These are phyloP conservation scores for Entomortierella chlamydospora DNA, from an alignment of 192 early-diverging fungal species.

Conservation along the genomic window DNA sequence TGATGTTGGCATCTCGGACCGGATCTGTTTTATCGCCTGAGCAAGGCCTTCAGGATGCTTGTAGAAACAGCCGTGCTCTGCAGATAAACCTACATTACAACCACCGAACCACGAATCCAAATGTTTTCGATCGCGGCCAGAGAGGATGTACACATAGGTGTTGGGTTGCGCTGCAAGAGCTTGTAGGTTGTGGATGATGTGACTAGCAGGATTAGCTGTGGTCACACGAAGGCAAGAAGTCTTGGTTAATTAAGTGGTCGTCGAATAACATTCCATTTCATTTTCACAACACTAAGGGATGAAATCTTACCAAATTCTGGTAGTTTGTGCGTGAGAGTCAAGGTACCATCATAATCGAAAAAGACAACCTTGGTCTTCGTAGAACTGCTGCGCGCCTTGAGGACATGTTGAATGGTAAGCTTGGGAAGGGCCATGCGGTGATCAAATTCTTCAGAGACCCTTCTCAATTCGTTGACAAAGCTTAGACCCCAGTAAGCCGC, in stretches of 20 bases:
- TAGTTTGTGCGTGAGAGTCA: slow-evolving; percentile 85
- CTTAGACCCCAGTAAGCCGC: slow-evolving; percentile 97
- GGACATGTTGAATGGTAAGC: slow-evolving; percentile 63
- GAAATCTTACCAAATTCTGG: slow-evolving; percentile 80
- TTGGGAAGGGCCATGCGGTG: slow-evolving; percentile 72
- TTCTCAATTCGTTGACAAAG: slow-evolving; percentile 91
- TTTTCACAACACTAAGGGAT: background rate
- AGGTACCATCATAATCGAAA: slow-evolving; percentile 97
- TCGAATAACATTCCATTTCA: too few species aligned
- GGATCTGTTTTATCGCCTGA: slow-evolving; percentile 60
- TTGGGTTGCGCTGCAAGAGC: slow-evolving; percentile 78
- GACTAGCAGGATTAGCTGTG: slow-evolving; percentile 82
- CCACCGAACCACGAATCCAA: slow-evolving; percentile 93
- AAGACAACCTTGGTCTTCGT: slow-evolving; percentile 83
- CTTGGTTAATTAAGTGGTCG: background rate
- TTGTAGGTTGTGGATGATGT: slow-evolving; percentile 76
- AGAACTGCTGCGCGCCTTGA: slow-evolving; percentile 66
- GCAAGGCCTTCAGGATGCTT: slow-evolving; percentile 84
- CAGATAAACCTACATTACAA: slow-evolving; percentile 89
- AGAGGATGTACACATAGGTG: slow-evolving; percentile 95
- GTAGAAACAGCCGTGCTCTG: slow-evolving; percentile 99
- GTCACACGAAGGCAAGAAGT: background rate
- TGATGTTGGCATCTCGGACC: slow-evolving; percentile 54
- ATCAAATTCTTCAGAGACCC: slow-evolving; percentile 67
- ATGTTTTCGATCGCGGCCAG: slow-evolving; percentile 89